Evolutionary conservation across 192 early-diverging fungal genomes (phyloP), one percentile per base, ranked within the genome.

Genomic region (Coemansia sp.): DNA sequence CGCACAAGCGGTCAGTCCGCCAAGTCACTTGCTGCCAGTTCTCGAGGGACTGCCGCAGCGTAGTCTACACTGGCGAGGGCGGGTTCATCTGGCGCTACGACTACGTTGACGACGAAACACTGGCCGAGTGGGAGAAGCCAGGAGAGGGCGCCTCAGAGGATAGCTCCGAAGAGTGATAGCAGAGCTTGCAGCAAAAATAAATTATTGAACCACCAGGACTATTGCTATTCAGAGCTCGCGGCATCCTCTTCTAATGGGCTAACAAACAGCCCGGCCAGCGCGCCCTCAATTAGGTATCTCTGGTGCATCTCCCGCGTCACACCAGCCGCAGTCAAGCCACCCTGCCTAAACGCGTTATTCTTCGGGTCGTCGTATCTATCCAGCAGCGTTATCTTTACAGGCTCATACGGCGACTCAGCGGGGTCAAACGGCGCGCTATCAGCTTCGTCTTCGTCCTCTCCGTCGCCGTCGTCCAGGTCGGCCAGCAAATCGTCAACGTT

Each of bases 51-150:
- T 88, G 87, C 69, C 84, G 88, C 35, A 87, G 88, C 43, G 77
- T 95, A 11, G 70, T 92, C 9, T 90, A 87, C 45, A 86, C 85
- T 26, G 89, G 91, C 41, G 91, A 91, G 41, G 92, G 90, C 31
- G 87, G 88, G 0, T 90, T 91, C 65, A 87, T 95, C 39, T 92
- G 92, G 91, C 77, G 93, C 55, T 93, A 91, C 70, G 90, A 91
- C 73, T 91, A 91, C 73, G 85, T 92, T 25, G 86, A 86, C 35
- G 86, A 93, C 65, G 89, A 86, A 47, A 89, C 83, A 14, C 70
- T 94, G 25, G 82, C 84, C 10, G 87, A 89, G 58, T 94, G 93
- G 93, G 88, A 77, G 41, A 77, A 74, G 66, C 59, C 65, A 2
- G 61, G 68, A 28, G 75, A 83, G 4, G 67, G 66, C 10, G 67